A percentile compares a stretch with the other conserved stretches of the same genome.
These are phyloP conservation scores for Prunus mongolica DNA, from an alignment of 306 rosid genomes.

Conservation along the genomic window DNA sequence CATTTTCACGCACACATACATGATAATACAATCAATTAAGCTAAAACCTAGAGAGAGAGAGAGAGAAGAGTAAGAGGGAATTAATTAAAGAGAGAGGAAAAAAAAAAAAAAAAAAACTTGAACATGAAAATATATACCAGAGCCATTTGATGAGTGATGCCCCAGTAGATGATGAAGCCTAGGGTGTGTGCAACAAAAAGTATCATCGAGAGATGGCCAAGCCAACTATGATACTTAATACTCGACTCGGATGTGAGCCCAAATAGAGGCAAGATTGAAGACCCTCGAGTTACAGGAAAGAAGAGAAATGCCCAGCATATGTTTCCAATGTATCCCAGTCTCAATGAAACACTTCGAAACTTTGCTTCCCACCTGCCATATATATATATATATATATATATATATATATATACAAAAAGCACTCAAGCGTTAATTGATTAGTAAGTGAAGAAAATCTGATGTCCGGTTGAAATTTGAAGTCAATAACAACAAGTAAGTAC, in stretches of 20 bases:
- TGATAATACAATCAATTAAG: not conserved
- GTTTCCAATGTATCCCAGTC: conserved; percentile 66
- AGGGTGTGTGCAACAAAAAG: conserved; percentile 52
- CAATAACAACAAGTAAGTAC: too few relatives aligned
- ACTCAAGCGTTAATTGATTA: not conserved
- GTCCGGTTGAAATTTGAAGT: too few relatives aligned
- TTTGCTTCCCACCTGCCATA: conserved; percentile 58
- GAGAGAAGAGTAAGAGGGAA: too few relatives aligned
- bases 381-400: too few relatives aligned
- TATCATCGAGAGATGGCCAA: conserved; percentile 57
- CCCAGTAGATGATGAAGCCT: conserved; percentile 65
- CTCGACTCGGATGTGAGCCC: conserved; percentile 67
- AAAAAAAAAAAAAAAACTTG: not conserved
- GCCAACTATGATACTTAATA: conserved; percentile 71
- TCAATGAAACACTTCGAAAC: conserved; percentile 59
- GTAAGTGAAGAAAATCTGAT: too few relatives aligned
- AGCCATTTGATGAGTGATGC: conserved; percentile 47
- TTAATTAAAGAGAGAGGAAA: not conserved
- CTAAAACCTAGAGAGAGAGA: not conserved
- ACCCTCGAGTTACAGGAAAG: conserved; percentile 65
- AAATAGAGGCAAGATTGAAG: conserved; percentile 55
- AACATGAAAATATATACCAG: conserved; percentile 19
- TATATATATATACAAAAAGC: too few relatives aligned
- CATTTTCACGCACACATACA: not conserved
- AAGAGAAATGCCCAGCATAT: conserved; percentile 77